These are phyloP conservation scores for Selenicereus undatus DNA, from an alignment of 148 eudicot genomes.

Conservation along the genomic window DNA sequence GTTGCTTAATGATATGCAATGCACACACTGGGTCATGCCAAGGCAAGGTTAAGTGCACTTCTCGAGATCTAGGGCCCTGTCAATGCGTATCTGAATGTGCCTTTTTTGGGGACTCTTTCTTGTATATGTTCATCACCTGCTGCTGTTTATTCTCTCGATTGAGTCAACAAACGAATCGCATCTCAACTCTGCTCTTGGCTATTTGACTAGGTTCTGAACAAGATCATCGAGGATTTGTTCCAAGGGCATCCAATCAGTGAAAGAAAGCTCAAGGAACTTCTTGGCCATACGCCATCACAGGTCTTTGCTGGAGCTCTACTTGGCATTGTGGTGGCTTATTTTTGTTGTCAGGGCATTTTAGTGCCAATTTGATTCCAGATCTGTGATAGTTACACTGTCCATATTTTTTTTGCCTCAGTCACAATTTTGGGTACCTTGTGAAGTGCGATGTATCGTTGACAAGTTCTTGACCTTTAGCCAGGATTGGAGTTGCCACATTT, in stretches of 20 bases:
- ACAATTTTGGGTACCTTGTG: constrained; percentile 1
- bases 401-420: background rate
- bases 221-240: constrained; percentile 83
- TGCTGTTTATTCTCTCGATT: background rate
- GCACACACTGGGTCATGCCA: too few species aligned
- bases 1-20: too few species aligned
- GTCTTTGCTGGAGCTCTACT: constrained; percentile 79
- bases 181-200: background rate
- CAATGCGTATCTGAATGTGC: too few species aligned
- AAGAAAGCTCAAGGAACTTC: constrained; percentile 90
- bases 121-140: background rate
- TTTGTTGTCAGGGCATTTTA: constrained; percentile 50
- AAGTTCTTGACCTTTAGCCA: background rate
- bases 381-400: background rate
- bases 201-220: constrained; percentile 63
- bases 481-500: constrained; percentile 2
- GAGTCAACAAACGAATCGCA: background rate
- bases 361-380: constrained; percentile 10
- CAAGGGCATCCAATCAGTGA: constrained; percentile 95
- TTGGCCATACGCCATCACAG: constrained; percentile 88
- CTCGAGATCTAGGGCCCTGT: too few species aligned
- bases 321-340: constrained; percentile 63
- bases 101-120: background rate
- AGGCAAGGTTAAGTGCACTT: too few species aligned
- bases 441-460: background rate